Percentiles rank a stretch among this genome's conserved stretches.
These are phyloP conservation scores for Cryptococcus sp. DNA, from an alignment of 1,284 basidiomycete genomes.

Conservation along the genomic window DNA sequence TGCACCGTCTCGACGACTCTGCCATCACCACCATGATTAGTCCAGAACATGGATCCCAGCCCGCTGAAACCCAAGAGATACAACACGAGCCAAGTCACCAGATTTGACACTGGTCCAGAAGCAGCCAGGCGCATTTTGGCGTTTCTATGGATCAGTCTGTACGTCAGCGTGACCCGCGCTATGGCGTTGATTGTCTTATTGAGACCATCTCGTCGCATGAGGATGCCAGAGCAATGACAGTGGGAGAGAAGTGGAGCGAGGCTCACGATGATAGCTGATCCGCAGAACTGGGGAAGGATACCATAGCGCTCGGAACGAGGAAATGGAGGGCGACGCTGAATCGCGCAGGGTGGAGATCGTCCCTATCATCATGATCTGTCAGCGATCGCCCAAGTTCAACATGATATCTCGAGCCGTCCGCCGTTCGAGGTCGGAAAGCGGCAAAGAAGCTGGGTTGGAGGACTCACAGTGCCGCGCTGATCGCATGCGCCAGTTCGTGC, in stretches of 20 bases:
- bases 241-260: background rate
- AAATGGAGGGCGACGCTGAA: constrained; percentile 36
- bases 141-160: too few species aligned
- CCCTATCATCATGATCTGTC: constrained; percentile 19
- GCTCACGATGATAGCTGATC: constrained; percentile 34
- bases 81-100: constrained; percentile 35
- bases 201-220: background rate
- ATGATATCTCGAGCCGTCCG: background rate
- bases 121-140: constrained; percentile 44
- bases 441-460: background rate
- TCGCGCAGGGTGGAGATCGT: constrained; percentile 39
- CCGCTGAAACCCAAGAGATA: constrained; percentile 23
- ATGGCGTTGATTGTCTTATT: too few species aligned
- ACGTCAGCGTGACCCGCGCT: background rate
- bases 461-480: constrained; percentile 43
- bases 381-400: background rate
- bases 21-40: constrained; percentile 25
- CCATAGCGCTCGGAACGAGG: constrained; percentile 42
- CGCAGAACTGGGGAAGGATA: constrained; percentile 41
- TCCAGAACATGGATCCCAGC: constrained; percentile 35
- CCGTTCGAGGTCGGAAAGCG: background rate
- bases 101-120: constrained; percentile 48
- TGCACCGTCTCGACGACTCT: constrained; percentile 34
- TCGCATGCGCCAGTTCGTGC: constrained; percentile 50
- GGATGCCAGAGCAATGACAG: background rate